These are phyloP conservation scores for Rhododendron griersonianum DNA, from an alignment of 148 eudicot species.

Conservation along the genomic window DNA sequence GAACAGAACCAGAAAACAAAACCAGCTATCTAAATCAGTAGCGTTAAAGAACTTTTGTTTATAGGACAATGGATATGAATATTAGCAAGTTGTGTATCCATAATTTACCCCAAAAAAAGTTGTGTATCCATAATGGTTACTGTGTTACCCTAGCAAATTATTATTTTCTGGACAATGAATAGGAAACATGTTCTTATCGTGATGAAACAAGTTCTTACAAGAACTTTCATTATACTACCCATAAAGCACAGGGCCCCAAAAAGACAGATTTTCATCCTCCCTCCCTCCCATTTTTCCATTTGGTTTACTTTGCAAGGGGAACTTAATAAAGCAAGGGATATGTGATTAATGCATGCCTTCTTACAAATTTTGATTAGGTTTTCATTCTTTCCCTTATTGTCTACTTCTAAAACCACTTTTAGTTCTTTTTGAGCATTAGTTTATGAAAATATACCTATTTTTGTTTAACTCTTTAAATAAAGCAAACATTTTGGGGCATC, in stretches of 20 bases:
- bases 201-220: neutral
- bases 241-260: neutral
- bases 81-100: neutral
- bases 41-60: neutral
- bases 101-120: no score
- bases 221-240: neutral
- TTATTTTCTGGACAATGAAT: neutral
- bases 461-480: neutral
- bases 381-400: neutral
- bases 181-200: neutral
- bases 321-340: neutral
- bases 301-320: neutral
- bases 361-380: neutral
- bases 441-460: neutral
- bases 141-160: neutral
- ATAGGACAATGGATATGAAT: neutral
- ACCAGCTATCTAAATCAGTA: neutral
- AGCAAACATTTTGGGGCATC: neutral
- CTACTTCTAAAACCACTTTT: neutral
- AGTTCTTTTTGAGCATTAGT: neutral
- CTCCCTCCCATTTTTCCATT: neutral
- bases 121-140: neutral
- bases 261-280: neutral
- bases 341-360: neutral
- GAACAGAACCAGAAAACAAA: neutral